Conservation (phyloP, 768 basidiomycete species). For the Hemileccinum impolitum region DNA sequence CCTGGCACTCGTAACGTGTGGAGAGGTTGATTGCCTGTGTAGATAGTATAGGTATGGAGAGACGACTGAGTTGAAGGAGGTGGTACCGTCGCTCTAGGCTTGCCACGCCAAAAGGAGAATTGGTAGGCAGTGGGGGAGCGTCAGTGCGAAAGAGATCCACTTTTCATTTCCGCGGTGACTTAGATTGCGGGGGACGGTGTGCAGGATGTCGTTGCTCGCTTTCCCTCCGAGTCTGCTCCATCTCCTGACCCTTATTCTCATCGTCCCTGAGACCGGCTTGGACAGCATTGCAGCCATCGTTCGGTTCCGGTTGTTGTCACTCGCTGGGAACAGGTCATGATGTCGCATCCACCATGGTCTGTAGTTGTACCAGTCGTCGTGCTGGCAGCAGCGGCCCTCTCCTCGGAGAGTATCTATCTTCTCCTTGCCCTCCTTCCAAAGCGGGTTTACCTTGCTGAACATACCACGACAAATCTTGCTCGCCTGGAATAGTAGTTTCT, state of each 20-base stretch:
- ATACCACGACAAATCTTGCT: constrained; percentile 80
- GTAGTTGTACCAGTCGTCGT: constrained; percentile 16
- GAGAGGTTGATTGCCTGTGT: not conserved
- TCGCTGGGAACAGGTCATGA: constrained; percentile 9
- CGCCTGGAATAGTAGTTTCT: constrained; percentile 78
- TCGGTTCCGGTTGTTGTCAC: constrained; percentile 16
- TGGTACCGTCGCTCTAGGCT: constrained; percentile 23
- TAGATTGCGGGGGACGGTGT: constrained; percentile 6
- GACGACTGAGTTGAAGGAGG: constrained; percentile 1
- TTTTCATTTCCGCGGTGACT: constrained; percentile 13
- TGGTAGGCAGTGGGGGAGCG: constrained; percentile 33
- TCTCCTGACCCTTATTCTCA: constrained; percentile 24
- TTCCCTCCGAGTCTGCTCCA: constrained; percentile 4
- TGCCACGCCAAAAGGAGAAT: constrained; percentile 43
- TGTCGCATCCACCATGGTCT: constrained; percentile 68
- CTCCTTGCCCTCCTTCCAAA: constrained; percentile 85
- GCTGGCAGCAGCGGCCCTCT: constrained; percentile 41
- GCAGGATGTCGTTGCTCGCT: constrained; percentile 6
- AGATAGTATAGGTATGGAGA: not conserved
- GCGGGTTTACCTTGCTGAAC: constrained; percentile 78
- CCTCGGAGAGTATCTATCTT: constrained; percentile 85
- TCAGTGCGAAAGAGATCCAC: constrained; percentile 29
- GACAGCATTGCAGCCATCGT: constrained; percentile 15
- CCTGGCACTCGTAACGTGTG: too few species aligned
- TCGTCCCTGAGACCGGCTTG: constrained; percentile 37